Conservation (phyloP, 768 basidiomycete species). For the Lentinula edodes region DNA sequence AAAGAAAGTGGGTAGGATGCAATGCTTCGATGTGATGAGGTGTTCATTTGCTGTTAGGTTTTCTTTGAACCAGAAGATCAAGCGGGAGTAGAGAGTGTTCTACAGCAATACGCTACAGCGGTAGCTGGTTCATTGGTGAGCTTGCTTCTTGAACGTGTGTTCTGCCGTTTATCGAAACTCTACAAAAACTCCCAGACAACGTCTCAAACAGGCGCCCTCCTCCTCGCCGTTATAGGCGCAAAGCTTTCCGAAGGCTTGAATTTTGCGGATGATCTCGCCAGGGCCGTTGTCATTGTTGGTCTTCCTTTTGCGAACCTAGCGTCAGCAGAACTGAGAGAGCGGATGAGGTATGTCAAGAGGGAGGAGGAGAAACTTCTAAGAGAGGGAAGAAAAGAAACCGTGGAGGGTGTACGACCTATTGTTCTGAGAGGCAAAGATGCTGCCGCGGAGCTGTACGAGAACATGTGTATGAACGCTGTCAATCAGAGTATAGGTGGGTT, state of each 20-base stretch:
- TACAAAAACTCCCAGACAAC: neutral
- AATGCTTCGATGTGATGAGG: neutral
- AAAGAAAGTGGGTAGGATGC: conserved; percentile 56
- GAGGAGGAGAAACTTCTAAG: conserved; percentile 36
- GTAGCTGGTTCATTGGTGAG: conserved; percentile 14
- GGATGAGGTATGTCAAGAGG: conserved; percentile 82
- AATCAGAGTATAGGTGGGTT: conserved; percentile 92
- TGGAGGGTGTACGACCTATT: conserved; percentile 19
- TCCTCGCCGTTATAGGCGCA: conserved; percentile 94
- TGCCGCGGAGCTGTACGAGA: conserved; percentile 81
- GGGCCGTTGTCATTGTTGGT: conserved; percentile 82
- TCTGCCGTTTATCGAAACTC: neutral
- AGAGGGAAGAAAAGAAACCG: conserved; percentile 4
- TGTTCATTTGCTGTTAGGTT: conserved; percentile 38
- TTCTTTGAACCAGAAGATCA: conserved; percentile 84
- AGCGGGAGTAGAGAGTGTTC: conserved; percentile 63
- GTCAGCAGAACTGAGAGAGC: conserved; percentile 87
- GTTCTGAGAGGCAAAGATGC: conserved; percentile 50
- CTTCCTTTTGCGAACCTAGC: conserved; percentile 90
- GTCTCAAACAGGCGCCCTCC: conserved; percentile 55
- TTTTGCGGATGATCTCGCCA: conserved; percentile 75
- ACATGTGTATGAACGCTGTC: conserved; percentile 89
- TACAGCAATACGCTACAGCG: conserved; percentile 67
- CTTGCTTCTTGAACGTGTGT: neutral
- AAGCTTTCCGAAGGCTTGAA: conserved; percentile 93